Evolutionary conservation across 805 yeast species (phyloP), one percentile per base, ranked within the genome.

Genomic region (Sugiyamaella qingdaonensis): DNA sequence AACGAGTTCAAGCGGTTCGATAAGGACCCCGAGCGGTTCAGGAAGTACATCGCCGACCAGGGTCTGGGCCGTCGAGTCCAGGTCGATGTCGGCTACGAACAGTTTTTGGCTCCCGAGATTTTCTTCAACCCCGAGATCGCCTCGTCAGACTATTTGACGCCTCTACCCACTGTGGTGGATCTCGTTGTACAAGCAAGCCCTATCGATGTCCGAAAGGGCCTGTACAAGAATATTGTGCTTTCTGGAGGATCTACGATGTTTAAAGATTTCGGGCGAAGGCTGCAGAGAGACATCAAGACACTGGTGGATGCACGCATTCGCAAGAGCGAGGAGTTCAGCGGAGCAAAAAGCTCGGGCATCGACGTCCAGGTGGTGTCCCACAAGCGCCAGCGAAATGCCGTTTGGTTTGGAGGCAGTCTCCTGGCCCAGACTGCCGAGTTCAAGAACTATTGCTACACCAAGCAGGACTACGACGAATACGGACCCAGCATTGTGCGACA

Each of bases 241-340:
- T 86, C 95, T 51, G 99, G 99, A 64, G 99, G 99, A 45, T 90
- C 97, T 1, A 94, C 99, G 9, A 94, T 94, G 99, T 94, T 94
- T 73, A 90, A 90, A 67, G 98, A 94, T 70, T 94, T 94, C 67
- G 98, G 98, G 45, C 86, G 98, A 74, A 83, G 99, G 73, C 78
- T 94, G 63, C 99, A 94, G 74, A 86, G 97, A 73, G 99, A 94
- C 71, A 76, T 94, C 64, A 88, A 89, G 73, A 70, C 80, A 10
- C 77, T 94, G 60, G 98, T 91, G 24, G 91, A 88, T 65, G 90
- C 87, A 58, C 84, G 99, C 73, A 89, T 94, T 56, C 82, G 84
- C 51, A 77, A 78, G 55, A 85, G 91, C 68, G 99, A 94, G 73
- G 75, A 76, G 63, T 74, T 84, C 55, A 82, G 90, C 63, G 84